These are phyloP conservation scores for Candida germanica DNA, from an alignment of 805 yeast species.

Conservation along the genomic window DNA sequence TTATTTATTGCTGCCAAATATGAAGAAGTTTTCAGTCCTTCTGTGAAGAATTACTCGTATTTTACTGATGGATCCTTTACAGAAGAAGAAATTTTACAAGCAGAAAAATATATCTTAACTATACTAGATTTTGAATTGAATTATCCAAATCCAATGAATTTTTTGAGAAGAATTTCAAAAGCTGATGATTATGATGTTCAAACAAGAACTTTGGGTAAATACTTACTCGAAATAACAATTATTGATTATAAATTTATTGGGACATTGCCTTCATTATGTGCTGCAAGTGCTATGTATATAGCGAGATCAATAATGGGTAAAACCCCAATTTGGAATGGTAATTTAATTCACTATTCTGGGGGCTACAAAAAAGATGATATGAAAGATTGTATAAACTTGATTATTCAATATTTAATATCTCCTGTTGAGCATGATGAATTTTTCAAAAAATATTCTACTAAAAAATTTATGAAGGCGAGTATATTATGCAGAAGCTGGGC, in stretches of 20 bases:
- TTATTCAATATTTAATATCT: slow-evolving; percentile 70
- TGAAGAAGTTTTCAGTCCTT: slow-evolving; percentile 88
- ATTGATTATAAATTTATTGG: slow-evolving; percentile 76
- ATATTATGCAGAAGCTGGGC: slow-evolving; percentile 83
- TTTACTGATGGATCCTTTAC: slow-evolving; percentile 84
- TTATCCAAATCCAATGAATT: slow-evolving; percentile 88
- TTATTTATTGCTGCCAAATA: slow-evolving; percentile 88
- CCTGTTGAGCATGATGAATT: slow-evolving; percentile 91
- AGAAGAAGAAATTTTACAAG: slow-evolving; percentile 76
- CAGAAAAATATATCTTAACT: slow-evolving; percentile 76
- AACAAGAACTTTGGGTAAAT: slow-evolving; percentile 82
- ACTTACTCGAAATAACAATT: slow-evolving; percentile 71
- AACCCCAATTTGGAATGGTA: slow-evolving; percentile 75
- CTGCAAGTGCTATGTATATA: slow-evolving; percentile 87
- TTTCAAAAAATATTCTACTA: slow-evolving; percentile 87
- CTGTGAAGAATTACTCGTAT: slow-evolving; percentile 79
- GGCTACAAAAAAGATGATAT: slow-evolving; percentile 77
- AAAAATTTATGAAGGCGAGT: slow-evolving; percentile 83
- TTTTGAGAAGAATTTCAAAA: slow-evolving; percentile 80
- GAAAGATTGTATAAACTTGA: slow-evolving; percentile 66
- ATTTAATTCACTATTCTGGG: slow-evolving; percentile 86
- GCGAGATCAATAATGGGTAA: slow-evolving; percentile 70
- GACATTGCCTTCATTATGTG: slow-evolving; percentile 68
- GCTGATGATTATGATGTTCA: slow-evolving; percentile 88
- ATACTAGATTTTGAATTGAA: slow-evolving; percentile 71